Evolutionary conservation across 441 rosid species (phyloP).

Genomic region (Sinapis alba): DNA sequence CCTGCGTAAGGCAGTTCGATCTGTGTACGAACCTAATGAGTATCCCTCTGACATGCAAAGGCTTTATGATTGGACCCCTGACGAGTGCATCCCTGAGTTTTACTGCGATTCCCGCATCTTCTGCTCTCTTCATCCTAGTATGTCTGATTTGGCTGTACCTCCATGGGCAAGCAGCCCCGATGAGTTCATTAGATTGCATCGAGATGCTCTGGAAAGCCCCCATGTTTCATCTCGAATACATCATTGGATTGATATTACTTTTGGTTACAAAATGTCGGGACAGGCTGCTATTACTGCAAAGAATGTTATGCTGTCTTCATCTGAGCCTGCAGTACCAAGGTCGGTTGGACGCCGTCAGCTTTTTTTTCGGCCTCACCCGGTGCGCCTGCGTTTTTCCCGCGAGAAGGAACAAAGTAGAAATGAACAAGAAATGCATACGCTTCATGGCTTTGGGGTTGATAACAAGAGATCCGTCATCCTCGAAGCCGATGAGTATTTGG

Average conservation of each 20-base stretch:
- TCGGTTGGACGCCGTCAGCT: slow-evolving; percentile 92
- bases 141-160: slow-evolving; percentile 93
- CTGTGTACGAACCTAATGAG: slow-evolving; percentile 97
- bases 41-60: slow-evolving; percentile 97
- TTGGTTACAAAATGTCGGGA: slow-evolving; percentile 96
- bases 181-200: slow-evolving; percentile 85
- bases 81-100: slow-evolving; percentile 98
- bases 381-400: slow-evolving; percentile 47
- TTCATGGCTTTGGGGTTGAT: slow-evolving; percentile 48
- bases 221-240: slow-evolving; percentile 77
- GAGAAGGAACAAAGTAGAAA: slow-evolving; percentile 37
- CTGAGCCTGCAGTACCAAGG: slow-evolving; percentile 69
- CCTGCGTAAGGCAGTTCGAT: slow-evolving; percentile 88
- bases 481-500: slow-evolving; percentile 55
- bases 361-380: slow-evolving; percentile 78
- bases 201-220: slow-evolving; percentile 87
- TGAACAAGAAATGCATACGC: slow-evolving; percentile 41
- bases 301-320: slow-evolving; percentile 91
- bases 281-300: slow-evolving; percentile 87
- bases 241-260: slow-evolving; percentile 91
- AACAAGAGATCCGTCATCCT: slow-evolving; percentile 49
- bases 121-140: slow-evolving; percentile 75
- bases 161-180: slow-evolving; percentile 82
- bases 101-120: slow-evolving; percentile 83
- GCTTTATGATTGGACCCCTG: slow-evolving; percentile 98